These are phyloP conservation scores for Tubosaeta brunneosetosa DNA, from an alignment of 768 basidiomycete genomes.

Conservation along the genomic window DNA sequence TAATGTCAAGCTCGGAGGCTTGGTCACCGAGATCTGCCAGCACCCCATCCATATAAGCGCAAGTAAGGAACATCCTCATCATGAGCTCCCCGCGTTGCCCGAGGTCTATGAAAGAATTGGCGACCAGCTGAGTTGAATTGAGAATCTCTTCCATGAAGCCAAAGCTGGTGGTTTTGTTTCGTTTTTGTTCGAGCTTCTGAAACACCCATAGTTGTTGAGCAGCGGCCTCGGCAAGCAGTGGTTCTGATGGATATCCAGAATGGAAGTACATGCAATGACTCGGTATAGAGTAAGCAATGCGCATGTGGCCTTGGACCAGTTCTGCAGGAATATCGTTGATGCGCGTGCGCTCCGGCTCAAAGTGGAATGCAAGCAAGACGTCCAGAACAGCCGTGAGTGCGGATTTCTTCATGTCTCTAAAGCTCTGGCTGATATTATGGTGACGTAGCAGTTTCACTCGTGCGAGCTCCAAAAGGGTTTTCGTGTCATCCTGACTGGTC, in stretches of 20 bases:
- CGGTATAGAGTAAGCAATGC: background rate
- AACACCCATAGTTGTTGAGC: background rate
- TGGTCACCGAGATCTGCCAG: background rate
- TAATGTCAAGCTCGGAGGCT: background rate
- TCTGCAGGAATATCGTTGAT: background rate
- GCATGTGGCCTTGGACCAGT: background rate
- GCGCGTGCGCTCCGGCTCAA: background rate
- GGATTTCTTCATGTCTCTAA: background rate
- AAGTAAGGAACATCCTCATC: background rate
- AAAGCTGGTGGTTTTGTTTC: background rate
- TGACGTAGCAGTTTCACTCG: background rate
- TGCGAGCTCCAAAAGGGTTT: background rate
- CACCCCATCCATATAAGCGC: background rate
- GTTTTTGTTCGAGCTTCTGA: background rate
- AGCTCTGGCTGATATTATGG: background rate
- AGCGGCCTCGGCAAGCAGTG: background rate
- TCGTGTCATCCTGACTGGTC: background rate
- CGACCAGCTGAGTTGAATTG: background rate
- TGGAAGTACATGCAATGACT: background rate
- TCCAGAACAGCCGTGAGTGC: background rate
- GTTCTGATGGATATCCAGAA: background rate
- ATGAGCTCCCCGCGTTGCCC: background rate
- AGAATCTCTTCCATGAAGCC: background rate
- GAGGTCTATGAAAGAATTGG: background rate
- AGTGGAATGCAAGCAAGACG: background rate